These are phyloP conservation scores for Saitozyma sp. DNA, from an alignment of 768 basidiomycete genomes.

Conservation along the genomic window DNA sequence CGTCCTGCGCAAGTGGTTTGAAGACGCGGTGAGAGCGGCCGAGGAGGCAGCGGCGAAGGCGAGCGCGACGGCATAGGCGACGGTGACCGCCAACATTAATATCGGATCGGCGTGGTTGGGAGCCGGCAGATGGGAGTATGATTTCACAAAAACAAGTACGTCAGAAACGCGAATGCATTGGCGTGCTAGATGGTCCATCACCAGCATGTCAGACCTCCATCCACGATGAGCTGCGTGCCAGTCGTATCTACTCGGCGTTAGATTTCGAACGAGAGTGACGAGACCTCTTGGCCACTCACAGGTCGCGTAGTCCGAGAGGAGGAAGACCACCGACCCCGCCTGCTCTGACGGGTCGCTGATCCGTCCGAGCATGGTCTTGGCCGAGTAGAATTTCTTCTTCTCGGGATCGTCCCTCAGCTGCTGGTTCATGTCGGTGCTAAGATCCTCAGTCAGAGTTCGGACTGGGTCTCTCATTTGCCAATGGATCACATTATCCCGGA, in stretches of 20 bases:
- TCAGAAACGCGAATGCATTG: too few species aligned
- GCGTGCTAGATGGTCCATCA: slow-evolving; percentile 3
- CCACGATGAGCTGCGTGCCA: slow-evolving; percentile 36
- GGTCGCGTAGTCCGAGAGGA: slow-evolving; percentile 40
- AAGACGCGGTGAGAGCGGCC: slow-evolving; percentile 69
- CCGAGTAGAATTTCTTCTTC: slow-evolving; percentile 13
- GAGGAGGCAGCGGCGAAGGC: slow-evolving; percentile 55
- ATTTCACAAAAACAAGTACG: too few species aligned
- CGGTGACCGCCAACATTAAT: too few species aligned
- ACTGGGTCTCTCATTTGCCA: not conserved
- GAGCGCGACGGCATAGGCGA: not conserved
- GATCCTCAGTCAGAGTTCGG: too few species aligned
- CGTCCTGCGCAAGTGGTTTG: slow-evolving; percentile 63
- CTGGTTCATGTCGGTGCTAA: slow-evolving; percentile 45
- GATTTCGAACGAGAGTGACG: not conserved
- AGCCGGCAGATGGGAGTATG: too few species aligned
- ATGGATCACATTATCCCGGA: not conserved
- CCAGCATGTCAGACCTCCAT: slow-evolving; percentile 40
- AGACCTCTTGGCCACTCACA: slow-evolving; percentile 26
- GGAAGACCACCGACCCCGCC: slow-evolving; percentile 42
- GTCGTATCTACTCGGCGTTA: slow-evolving; percentile 32
- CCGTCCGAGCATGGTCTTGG: slow-evolving; percentile 28
- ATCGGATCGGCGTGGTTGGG: too few species aligned
- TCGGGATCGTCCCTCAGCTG: slow-evolving; percentile 23
- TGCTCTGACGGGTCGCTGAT: slow-evolving; percentile 38